These are phyloP conservation scores for Monilinia aucupariae DNA, from an alignment of 2,329 filamentous ascomycete species.

Conservation along the genomic window DNA sequence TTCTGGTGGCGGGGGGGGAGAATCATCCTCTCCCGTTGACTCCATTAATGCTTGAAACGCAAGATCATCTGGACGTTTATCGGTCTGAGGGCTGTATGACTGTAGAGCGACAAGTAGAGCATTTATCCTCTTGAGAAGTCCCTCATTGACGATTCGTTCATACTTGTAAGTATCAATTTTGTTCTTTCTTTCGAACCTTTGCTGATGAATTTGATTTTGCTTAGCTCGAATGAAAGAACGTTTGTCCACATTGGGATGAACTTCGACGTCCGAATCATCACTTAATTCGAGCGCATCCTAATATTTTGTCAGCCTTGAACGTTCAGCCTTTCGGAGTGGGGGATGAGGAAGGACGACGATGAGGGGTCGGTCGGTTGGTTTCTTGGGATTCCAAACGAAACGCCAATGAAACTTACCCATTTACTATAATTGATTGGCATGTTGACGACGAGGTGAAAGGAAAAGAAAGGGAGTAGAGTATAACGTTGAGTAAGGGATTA, in stretches of 20 bases:
- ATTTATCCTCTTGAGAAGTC: conserved; percentile 77
- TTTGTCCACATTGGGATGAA: conserved; percentile 98
- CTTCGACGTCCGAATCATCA: conserved; percentile 96
- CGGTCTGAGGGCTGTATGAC: conserved; percentile 63
- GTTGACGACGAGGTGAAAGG: conserved; percentile 9
- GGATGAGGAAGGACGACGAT: conserved; percentile 3
- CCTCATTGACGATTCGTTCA: conserved; percentile 88
- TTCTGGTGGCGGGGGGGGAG: conserved; percentile 67
- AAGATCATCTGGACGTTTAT: conserved; percentile 66
- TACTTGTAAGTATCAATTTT: conserved; percentile 91
- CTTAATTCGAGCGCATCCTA: conserved; percentile 90
- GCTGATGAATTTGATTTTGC: conserved; percentile 92
- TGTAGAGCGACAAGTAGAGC: conserved; percentile 69
- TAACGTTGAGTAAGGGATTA: too few species aligned
- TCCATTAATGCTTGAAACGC: conserved; percentile 89
- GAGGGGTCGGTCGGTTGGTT: background rate
- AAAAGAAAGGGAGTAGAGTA: too few species aligned
- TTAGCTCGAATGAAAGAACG: conserved; percentile 97
- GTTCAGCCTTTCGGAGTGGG: conserved; percentile 29
- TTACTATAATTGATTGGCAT: conserved; percentile 62
- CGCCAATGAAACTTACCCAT: conserved; percentile 41
- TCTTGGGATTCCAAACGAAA: too few species aligned
- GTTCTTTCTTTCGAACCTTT: conserved; percentile 76
- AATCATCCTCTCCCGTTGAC: conserved; percentile 67
- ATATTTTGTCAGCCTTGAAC: conserved; percentile 31